A percentile compares a stretch with the other conserved stretches of the same genome.
Evolutionary conservation across 306 rosid genomes (phyloP).

Genomic region (Vigna mungo): DNA sequence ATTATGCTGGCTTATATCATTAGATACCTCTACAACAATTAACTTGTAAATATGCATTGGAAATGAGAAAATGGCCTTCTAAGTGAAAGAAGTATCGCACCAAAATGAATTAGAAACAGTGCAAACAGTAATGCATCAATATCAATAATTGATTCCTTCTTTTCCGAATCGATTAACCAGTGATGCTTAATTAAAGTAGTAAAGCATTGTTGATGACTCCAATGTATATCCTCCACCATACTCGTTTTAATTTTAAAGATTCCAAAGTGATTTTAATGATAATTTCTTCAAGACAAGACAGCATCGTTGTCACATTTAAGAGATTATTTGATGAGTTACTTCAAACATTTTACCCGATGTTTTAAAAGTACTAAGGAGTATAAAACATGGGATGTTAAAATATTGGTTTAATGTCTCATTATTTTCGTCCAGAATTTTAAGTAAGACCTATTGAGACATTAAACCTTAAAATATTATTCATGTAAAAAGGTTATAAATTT

Average conservation of each 20-base stretch:
- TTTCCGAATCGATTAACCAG: neutral
- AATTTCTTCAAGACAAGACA: slow-evolving; percentile 27
- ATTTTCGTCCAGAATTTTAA: too few relatives aligned
- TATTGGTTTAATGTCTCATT: too few relatives aligned
- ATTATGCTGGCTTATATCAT: too few relatives aligned
- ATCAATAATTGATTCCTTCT: slow-evolving; percentile 4
- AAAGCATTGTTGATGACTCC: slow-evolving; percentile 36
- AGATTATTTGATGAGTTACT: neutral
- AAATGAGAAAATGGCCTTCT: too few relatives aligned
- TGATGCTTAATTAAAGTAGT: slow-evolving; percentile 37
- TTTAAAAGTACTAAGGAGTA: too few relatives aligned
- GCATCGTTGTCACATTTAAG: neutral
- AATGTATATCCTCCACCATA: slow-evolving; percentile 11
- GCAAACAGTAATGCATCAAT: neutral
- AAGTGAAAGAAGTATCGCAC: neutral
- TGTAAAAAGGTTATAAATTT: too few relatives aligned
- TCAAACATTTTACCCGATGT: too few relatives aligned
- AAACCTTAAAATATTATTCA: too few relatives aligned
- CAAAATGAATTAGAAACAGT: neutral
- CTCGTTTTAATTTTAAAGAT: slow-evolving; percentile 35
- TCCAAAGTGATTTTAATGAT: slow-evolving; percentile 34
- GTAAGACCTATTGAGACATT: too few relatives aligned
- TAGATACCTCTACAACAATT: too few relatives aligned
- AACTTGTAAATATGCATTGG: too few relatives aligned
- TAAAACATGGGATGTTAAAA: too few relatives aligned